Evolutionary conservation across 148 eudicot genomes (phyloP).

Genomic region (Amaranthus cruentus): DNA sequence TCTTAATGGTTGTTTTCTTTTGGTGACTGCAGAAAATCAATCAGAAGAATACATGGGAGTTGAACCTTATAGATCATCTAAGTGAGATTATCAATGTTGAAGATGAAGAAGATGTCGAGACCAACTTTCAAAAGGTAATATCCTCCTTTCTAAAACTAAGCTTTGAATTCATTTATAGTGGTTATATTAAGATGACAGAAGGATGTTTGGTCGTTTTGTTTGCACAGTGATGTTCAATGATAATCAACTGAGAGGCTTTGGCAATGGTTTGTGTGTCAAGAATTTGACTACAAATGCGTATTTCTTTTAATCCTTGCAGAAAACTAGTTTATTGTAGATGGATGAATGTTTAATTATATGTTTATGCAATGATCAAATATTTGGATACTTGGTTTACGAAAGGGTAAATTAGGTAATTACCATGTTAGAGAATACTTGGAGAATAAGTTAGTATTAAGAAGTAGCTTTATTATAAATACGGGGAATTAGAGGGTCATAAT

Average conservation of each 20-base stretch:
- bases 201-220: neutral
- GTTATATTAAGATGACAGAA: neutral
- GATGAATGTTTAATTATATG: neutral
- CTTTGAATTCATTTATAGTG: neutral
- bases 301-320: neutral
- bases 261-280: neutral
- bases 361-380: neutral
- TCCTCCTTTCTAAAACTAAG: neutral
- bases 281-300: neutral
- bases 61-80: constrained; percentile 88
- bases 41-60: constrained; percentile 97
- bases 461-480: too few relatives aligned
- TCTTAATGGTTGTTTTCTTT: neutral
- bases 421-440: too few relatives aligned
- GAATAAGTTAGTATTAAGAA: too few relatives aligned
- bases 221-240: neutral
- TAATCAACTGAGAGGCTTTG: neutral
- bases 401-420: too few relatives aligned
- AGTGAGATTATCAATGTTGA: constrained; percentile 77
- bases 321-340: neutral
- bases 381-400: too few relatives aligned
- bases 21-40: constrained; percentile 70
- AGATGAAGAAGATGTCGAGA: constrained; percentile 64
- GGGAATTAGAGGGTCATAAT: too few relatives aligned
- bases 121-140: constrained; percentile 86